phyloP scores from a whole-genome alignment of 257 asterid genomes.

The Penstemon eatonii region DNA sequence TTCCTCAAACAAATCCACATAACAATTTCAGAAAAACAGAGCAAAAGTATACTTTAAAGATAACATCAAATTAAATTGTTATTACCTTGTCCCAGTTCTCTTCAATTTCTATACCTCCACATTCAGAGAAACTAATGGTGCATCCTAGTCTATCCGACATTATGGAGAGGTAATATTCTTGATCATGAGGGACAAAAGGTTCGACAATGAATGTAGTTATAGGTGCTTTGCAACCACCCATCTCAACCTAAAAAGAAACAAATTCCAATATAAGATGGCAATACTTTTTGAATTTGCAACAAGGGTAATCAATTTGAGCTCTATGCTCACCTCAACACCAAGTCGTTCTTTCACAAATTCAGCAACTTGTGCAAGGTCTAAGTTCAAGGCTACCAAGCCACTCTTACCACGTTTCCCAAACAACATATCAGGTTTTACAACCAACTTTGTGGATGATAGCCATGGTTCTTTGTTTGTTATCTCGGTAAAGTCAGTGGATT shows the following conservation, averaged over 20 bases:
- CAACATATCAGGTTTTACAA: conserved; percentile 91
- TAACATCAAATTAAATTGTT: conserved; percentile 21
- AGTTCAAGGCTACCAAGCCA: conserved; percentile 80
- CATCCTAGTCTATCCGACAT: conserved; percentile 89
- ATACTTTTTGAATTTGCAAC: conserved; percentile 21
- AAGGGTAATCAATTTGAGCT: conserved; percentile 13
- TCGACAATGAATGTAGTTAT: conserved; percentile 87
- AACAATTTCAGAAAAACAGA: conserved; percentile 3
- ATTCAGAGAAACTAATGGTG: conserved; percentile 88
- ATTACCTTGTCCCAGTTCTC: conserved; percentile 96
- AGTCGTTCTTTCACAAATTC: conserved; percentile 83
- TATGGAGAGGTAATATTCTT: conserved; percentile 77
- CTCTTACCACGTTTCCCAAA: conserved; percentile 97
- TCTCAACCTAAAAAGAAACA: conserved; percentile 65
- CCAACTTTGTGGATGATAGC: conserved; percentile 86
- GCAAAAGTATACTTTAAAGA: background rate
- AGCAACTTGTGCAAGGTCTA: conserved; percentile 84
- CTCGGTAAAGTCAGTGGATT: conserved; percentile 76
- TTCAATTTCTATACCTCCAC: conserved; percentile 95
- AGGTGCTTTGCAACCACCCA: conserved; percentile 95
- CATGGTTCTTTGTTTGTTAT: conserved; percentile 77
- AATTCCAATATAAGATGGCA: conserved; percentile 27
- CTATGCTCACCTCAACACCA: conserved; percentile 72
- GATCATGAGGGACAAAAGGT: conserved; percentile 89
- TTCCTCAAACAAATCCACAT: conserved; percentile 1